Conservation (phyloP, 2,329 filamentous ascomycete genomes). For the Epichloe sp. region DNA sequence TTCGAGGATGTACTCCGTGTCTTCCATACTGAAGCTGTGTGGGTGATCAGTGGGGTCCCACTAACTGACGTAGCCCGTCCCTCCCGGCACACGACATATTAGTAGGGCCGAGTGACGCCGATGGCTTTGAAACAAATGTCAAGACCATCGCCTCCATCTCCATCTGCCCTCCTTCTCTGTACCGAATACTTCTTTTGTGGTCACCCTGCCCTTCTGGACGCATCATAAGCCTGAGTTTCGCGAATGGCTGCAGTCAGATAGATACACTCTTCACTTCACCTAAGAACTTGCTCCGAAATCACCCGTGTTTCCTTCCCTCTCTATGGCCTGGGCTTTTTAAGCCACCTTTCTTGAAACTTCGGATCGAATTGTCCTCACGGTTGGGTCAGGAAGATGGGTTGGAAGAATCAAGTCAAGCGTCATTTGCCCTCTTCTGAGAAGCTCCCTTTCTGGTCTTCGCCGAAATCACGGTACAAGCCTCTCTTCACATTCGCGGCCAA, state of each 20-base stretch:
- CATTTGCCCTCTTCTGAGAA: conserved; percentile 21
- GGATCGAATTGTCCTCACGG: background rate
- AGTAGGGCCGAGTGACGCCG: conserved; percentile 26
- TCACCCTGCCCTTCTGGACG: background rate
- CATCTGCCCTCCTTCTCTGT: background rate
- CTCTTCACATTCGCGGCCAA: background rate
- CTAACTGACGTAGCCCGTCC: conserved; percentile 17
- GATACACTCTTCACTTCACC: background rate
- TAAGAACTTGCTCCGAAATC: background rate
- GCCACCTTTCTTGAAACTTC: background rate
- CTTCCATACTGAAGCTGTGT: conserved; percentile 7
- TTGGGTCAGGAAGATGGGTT: conserved; percentile 19
- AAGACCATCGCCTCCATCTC: background rate
- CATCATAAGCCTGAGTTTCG: background rate
- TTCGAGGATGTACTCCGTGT: background rate
- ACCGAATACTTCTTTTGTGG: background rate
- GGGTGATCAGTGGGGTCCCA: conserved; percentile 19
- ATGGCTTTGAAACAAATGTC: conserved; percentile 19
- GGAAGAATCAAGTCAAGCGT: conserved; percentile 22
- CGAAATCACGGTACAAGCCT: conserved; percentile 12
- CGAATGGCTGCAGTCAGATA: conserved; percentile 1
- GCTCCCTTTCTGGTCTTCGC: conserved; percentile 17
- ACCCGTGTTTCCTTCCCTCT: background rate
- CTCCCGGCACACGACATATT: conserved; percentile 14
- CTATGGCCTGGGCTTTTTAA: background rate